Evolutionary conservation across 441 rosid genomes (phyloP), one percentile per base, ranked within the genome.

Genomic region (Jatropha podagrica): DNA sequence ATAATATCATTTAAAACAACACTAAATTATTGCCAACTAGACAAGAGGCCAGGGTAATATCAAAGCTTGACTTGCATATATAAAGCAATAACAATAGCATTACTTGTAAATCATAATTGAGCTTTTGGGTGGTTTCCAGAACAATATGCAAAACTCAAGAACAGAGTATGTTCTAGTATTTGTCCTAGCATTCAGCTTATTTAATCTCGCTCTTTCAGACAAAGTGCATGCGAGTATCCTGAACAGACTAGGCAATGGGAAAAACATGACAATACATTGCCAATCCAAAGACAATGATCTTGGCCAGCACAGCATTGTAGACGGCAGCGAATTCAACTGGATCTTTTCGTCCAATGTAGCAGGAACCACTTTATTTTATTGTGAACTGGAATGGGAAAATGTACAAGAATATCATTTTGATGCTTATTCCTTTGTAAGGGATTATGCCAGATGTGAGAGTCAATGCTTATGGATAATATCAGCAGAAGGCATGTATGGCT

Each of bases 261-360:
- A 51, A 71, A 87, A 79, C 83, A 3, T 86, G 75, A 85, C 83
- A 42, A 65, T 85, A 7, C 93, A 87, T 37, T 89, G 90, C 82
- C 86, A 80, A 68, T 87, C 93, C 61, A 81, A 82, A 78, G 91
- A 89, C 51, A 23, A 73, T 7, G 88, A 89, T 75, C 87, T 89
- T 26, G 88, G 91, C n/a, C 68, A 71, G 81, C 86, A 86, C 60
- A 79, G n/a, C 49, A 79, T 89, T n/a, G 72, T 73, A 0, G 87
- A 85, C 0, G 91, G 90, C 60, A 60, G 71, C 7, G 84, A 87
- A 63, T 81, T 80, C 15, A 81, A 86, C 6, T 89, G 91, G 91
- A 86, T 85, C 54, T 89, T 86, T 73, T 18, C 79, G 0, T 79
- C 48, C 62, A 82, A 87, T 12, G 79, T 48, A 5, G 55, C 67